These are phyloP conservation scores for Claviceps humidiphila DNA, from an alignment of 2,329 filamentous ascomycete species.

Conservation along the genomic window DNA sequence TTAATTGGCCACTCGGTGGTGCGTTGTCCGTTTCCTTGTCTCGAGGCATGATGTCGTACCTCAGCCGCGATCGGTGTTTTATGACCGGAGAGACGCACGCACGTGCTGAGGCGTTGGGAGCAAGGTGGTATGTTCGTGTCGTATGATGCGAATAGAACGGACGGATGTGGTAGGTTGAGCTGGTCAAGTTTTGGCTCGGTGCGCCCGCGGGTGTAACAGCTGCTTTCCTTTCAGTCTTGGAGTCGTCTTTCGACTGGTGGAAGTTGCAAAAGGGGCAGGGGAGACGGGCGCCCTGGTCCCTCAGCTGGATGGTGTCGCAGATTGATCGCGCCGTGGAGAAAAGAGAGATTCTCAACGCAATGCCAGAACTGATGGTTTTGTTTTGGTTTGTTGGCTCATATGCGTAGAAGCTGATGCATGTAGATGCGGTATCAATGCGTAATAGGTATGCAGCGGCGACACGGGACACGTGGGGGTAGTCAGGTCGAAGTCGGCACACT, in stretches of 20 bases:
- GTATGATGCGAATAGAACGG: neutral
- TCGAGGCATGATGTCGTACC: slow-evolving; percentile 22
- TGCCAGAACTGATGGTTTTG: neutral
- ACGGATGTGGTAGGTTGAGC: neutral
- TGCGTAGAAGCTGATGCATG: neutral
- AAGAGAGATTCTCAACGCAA: no score
- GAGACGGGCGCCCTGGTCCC: neutral
- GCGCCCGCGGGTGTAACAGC: neutral
- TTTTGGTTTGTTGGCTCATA: neutral
- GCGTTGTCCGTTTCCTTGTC: slow-evolving; percentile 35
- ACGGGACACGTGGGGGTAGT: slow-evolving; percentile 9
- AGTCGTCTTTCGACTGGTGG: neutral
- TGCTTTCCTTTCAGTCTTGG: neutral
- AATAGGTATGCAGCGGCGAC: neutral
- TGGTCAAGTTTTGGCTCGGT: neutral
- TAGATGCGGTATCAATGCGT: neutral
- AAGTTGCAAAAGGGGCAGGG: neutral
- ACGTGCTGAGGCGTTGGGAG: neutral
- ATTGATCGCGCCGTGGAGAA: neutral
- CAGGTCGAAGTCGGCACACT: slow-evolving; percentile 6
- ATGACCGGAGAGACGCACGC: neutral
- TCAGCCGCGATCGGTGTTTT: neutral
- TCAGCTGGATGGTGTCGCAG: neutral
- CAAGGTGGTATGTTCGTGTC: neutral
- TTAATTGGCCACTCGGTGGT: slow-evolving; percentile 41